Conservation (phyloP, 345 rosid species). For the Syzygium grande region DNA sequence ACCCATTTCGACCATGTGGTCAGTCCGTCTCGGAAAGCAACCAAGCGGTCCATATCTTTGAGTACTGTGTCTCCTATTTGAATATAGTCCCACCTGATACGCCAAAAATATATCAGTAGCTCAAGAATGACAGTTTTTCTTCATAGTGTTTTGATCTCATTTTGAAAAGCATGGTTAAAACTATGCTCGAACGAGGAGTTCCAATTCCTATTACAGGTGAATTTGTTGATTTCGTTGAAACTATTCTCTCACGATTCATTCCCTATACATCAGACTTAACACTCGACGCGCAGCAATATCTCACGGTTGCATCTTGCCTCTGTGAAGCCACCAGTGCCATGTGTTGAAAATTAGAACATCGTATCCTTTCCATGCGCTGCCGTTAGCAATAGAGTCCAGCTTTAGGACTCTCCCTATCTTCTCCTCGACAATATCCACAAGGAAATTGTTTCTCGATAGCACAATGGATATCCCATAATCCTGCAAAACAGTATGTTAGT, state of each 20-base stretch:
- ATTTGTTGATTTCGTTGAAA: neutral
- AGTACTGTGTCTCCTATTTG: constrained; percentile 17
- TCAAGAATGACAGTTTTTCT: neutral
- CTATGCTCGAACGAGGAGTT: neutral
- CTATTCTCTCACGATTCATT: neutral
- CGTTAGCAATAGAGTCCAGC: constrained; percentile 37
- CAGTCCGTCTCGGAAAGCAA: constrained; percentile 38
- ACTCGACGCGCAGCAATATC: neutral
- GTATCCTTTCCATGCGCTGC: constrained; percentile 43
- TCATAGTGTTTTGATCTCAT: neutral
- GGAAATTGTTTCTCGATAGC: constrained; percentile 25
- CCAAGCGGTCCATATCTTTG: constrained; percentile 53
- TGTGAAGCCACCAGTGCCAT: constrained; percentile 74
- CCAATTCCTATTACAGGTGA: neutral
- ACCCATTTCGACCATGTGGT: constrained; percentile 56
- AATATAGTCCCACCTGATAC: constrained; percentile 50
- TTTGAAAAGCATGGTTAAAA: neutral
- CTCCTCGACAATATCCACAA: constrained; percentile 42
- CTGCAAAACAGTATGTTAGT: constrained; percentile 13
- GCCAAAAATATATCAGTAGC: neutral
- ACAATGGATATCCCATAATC: constrained; percentile 22
- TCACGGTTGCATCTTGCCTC: constrained; percentile 49
- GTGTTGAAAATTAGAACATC: constrained; percentile 48
- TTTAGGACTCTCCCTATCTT: constrained; percentile 40
- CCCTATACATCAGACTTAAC: neutral